Base-by-base conservation (phyloP, 345 rosid species). In the Populus deltoides region DNA sequence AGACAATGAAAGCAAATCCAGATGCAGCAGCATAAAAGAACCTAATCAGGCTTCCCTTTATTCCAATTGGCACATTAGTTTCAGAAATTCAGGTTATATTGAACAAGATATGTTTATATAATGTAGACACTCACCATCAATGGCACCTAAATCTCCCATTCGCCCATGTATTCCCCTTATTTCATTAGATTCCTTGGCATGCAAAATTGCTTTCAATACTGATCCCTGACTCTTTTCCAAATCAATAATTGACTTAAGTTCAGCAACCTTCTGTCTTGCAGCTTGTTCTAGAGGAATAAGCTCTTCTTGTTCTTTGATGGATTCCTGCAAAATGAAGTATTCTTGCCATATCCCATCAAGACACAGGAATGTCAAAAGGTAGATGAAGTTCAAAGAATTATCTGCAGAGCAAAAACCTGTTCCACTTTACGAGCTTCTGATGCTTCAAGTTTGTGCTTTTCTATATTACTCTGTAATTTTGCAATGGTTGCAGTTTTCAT, bases 101-200 rank as follows among this genome's bases (percentile, higher is more conserved):
- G 51, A 15, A 47, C 18, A 47, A 47, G 51, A 3, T 15, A 15
- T 47, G 51, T 15, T 49, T 3, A 70, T 31, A 47, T 51, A 49
- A 24, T 7, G 36, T 6, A 80, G 57, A 75, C 84, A 62, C 88
- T 83, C 76, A 93, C 99, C 93, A 78, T 96, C 98, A 86, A 96
- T 93, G 77, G 99, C 99, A 75, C 98, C 99, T 84, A 93, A 88
- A 86, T 96, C 97, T 22, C 99, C 99, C 99, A 96, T 89, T 75
- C 98, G 89, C 66, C 99, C 99, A 82, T 92, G 85, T 77, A 96
- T 93, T 80, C 99, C 99, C 79, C 86, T 92, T 81, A 96, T 93
- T 86, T 85, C 86, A 76, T 88, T 90, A 33, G 88, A 90, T 83
- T 92, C 92, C 82, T 90, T 96, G 41, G 97, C 98, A 74, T 87